Percentiles rank a stretch among this genome's conserved stretches.
Conservation (phyloP, 129 eudicot species). For the Mikania micrantha region DNA sequence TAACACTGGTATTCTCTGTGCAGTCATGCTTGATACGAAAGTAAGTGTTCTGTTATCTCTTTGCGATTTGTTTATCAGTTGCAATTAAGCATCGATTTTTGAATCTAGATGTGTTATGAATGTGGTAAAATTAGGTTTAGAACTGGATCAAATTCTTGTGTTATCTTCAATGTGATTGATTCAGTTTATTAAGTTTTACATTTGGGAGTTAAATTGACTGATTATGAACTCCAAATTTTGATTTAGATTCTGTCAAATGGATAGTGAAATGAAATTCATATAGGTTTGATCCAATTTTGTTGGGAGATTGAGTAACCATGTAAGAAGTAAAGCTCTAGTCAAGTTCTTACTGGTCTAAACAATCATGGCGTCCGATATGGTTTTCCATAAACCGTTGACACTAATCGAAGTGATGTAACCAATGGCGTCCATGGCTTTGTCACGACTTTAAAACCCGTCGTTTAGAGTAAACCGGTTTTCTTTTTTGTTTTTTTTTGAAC, state of each 20-base stretch:
- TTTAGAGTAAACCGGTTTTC: too few species aligned
- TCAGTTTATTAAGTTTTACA: conserved; percentile 8
- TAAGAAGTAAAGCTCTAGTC: too few species aligned
- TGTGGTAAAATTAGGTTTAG: conserved; percentile 13
- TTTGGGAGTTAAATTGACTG: neutral
- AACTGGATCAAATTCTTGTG: neutral
- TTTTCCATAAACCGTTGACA: too few species aligned
- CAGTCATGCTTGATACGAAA: conserved; percentile 62
- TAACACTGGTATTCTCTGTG: conserved; percentile 46
- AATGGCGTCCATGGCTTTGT: too few species aligned
- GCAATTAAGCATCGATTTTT: neutral
- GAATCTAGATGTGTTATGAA: neutral
- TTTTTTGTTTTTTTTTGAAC: too few species aligned
- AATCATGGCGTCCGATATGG: too few species aligned
- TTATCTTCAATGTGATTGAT: neutral
- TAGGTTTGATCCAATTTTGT: neutral
- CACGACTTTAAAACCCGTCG: too few species aligned
- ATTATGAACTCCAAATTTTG: neutral
- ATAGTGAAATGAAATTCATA: neutral
- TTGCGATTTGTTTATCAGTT: neutral
- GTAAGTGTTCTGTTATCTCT: conserved; percentile 16
- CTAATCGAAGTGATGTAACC: too few species aligned
- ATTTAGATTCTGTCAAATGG: neutral
- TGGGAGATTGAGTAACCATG: neutral
- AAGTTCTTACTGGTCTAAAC: too few species aligned